A percentile compares a stretch with the other conserved stretches of the same genome.
These are phyloP conservation scores for Strigomonas galati DNA, from an alignment of 208 protist genomes.

Conservation along the genomic window DNA sequence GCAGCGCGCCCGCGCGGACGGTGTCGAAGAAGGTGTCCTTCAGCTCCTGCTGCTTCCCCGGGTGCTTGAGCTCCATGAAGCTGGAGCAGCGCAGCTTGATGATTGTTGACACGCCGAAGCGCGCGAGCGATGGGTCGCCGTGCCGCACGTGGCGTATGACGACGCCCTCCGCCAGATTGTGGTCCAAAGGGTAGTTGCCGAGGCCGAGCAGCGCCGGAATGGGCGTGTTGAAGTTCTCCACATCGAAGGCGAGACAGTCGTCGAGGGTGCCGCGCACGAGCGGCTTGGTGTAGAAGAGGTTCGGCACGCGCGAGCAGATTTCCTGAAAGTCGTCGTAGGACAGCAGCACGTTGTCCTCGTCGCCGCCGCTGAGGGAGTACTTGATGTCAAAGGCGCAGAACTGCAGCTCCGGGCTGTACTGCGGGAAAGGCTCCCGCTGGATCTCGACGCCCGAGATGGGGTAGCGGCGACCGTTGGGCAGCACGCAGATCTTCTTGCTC, in stretches of 20 bases:
- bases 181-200: conserved; percentile 76
- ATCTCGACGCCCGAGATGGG: conserved; percentile 46
- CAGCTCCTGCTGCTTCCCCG: conserved; percentile 64
- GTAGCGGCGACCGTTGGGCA: conserved; percentile 51
- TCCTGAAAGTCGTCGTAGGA: conserved; percentile 64
- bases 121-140: conserved; percentile 21
- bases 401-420: conserved; percentile 83
- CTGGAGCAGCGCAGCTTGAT: conserved; percentile 85
- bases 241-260: conserved; percentile 79
- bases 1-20: conserved; percentile 47
- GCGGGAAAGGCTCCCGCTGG: conserved; percentile 76
- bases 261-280: conserved; percentile 74
- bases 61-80: conserved; percentile 81
- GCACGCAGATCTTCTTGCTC: conserved; percentile 35
- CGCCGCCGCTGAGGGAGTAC: conserved; percentile 33
- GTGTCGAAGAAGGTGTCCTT: conserved; percentile 49
- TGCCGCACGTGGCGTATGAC: conserved; percentile 71
- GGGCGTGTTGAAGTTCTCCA: conserved; percentile 76
- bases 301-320: conserved; percentile 63
- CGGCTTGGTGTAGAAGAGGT: conserved; percentile 68
- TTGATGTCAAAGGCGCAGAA: conserved; percentile 91
- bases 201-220: conserved; percentile 81
- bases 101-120: conserved; percentile 35
- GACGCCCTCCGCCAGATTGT: conserved; percentile 81
- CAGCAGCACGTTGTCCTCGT: conserved; percentile 39